These are phyloP conservation scores for Cerioporus squamosus DNA, from an alignment of 1,284 basidiomycete species.

Conservation along the genomic window DNA sequence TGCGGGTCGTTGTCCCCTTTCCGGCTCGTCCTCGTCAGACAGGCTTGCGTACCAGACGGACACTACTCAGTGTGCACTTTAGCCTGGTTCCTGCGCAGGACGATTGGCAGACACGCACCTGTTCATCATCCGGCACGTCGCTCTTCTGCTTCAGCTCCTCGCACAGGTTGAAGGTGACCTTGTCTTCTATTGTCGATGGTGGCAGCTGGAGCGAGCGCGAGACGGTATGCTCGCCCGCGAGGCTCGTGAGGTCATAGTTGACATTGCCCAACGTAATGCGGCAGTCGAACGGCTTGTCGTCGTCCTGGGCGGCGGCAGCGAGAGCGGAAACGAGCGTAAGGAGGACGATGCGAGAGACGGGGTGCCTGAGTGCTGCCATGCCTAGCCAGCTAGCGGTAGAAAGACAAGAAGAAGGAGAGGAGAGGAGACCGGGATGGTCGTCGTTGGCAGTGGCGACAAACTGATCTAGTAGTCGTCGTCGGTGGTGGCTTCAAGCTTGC, in stretches of 20 bases:
- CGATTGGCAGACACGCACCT: conserved; percentile 53
- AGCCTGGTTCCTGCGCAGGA: conserved; percentile 2
- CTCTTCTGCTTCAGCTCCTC: conserved; percentile 55
- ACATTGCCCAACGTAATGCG: conserved; percentile 46
- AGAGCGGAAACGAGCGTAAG: conserved; percentile 39
- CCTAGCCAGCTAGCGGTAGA: conserved; percentile 7
- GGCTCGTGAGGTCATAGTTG: conserved; percentile 62
- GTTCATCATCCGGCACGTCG: conserved; percentile 58
- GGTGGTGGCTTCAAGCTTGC: neutral
- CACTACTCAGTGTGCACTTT: conserved; percentile 52
- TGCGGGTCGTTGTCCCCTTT: conserved; percentile 58
- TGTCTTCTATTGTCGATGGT: conserved; percentile 42
- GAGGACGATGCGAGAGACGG: conserved; percentile 34
- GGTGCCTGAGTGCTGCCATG: conserved; percentile 32
- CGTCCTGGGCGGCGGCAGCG: conserved; percentile 43
- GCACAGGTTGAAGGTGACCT: conserved; percentile 53
- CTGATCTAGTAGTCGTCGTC: too few relatives aligned
- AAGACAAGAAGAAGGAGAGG: neutral
- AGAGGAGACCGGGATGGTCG: conserved; percentile 6
- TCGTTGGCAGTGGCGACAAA: too few relatives aligned
- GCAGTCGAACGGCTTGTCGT: conserved; percentile 54
- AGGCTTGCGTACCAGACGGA: conserved; percentile 66
- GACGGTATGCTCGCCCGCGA: conserved; percentile 54
- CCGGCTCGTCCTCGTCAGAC: conserved; percentile 67
- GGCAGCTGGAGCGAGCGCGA: conserved; percentile 42